Evolutionary conservation across 2,329 filamentous ascomycete genomes (phyloP).

Genomic region (Stagonosporopsis rhizophila): DNA sequence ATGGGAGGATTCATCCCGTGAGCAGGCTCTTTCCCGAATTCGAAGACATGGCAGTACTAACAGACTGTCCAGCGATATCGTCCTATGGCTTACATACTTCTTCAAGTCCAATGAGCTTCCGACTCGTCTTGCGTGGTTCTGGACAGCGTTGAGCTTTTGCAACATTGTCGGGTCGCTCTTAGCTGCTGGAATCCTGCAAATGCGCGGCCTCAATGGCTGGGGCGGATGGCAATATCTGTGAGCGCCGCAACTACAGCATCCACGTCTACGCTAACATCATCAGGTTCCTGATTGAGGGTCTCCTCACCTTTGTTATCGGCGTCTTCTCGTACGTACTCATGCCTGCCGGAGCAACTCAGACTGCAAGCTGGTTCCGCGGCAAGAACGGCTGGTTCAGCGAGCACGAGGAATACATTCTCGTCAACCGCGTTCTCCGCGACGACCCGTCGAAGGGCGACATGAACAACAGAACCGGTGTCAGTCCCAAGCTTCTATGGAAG

Average conservation of each 20-base stretch:
- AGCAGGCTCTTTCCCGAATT: neutral
- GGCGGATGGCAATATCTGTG: slow-evolving; percentile 51
- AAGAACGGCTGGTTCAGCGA: slow-evolving; percentile 69
- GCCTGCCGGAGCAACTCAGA: slow-evolving; percentile 58
- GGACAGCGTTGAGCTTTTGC: slow-evolving; percentile 49
- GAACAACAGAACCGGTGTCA: slow-evolving; percentile 49
- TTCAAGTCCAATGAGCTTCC: slow-evolving; percentile 52
- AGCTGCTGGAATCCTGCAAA: slow-evolving; percentile 51
- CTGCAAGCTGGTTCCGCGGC: slow-evolving; percentile 61
- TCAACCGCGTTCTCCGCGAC: slow-evolving; percentile 67
- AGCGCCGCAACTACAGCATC: neutral
- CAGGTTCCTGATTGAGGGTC: slow-evolving; percentile 61
- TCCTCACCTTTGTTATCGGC: slow-evolving; percentile 62
- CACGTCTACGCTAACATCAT: neutral
- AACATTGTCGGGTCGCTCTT: slow-evolving; percentile 50
- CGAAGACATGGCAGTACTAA: slow-evolving; percentile 27
- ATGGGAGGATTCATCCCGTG: slow-evolving; percentile 44
- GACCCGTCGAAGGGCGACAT: slow-evolving; percentile 63
- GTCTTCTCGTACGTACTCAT: slow-evolving; percentile 63
- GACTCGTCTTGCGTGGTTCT: slow-evolving; percentile 53
- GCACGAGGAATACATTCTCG: slow-evolving; percentile 66
- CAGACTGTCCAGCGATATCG: slow-evolving; percentile 46
- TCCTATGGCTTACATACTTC: slow-evolving; percentile 54
- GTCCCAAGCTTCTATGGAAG: slow-evolving; percentile 28
- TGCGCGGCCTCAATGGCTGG: slow-evolving; percentile 52